A percentile compares a stretch with the other conserved stretches of the same genome.
Conservation (phyloP, 495 filamentous ascomycete species). For the Tuber magnatum region DNA sequence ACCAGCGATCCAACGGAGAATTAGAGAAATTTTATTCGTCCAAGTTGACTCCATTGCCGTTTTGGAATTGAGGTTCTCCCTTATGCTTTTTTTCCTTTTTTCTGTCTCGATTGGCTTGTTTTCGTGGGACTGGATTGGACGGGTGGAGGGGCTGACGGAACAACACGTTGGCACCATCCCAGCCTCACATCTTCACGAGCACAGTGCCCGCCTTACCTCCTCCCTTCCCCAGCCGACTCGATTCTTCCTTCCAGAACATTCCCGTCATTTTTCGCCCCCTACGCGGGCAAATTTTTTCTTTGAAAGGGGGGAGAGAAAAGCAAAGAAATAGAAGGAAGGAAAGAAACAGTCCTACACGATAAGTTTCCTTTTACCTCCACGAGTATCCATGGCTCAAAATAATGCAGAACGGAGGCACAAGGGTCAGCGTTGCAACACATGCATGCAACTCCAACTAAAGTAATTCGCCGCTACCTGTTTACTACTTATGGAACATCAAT, state of each 20-base stretch:
- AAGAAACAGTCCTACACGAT: too few species aligned
- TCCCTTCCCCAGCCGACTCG: not conserved
- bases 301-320: too few species aligned
- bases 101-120: not conserved
- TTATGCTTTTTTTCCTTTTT: conserved; percentile 3
- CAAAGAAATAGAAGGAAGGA: too few species aligned
- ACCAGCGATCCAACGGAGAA: not conserved
- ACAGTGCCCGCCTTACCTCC: not conserved
- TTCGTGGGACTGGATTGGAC: conserved; percentile 2
- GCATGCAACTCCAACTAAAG: too few species aligned
- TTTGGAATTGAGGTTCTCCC: not conserved
- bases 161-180: conserved; percentile 26
- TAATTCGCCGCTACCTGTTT: too few species aligned
- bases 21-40: not conserved
- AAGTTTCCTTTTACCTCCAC: too few species aligned
- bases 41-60: not conserved
- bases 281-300: not conserved
- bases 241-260: conserved; percentile 29
- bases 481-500: too few species aligned
- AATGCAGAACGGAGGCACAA: too few species aligned
- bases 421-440: too few species aligned
- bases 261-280: conserved; percentile 3
- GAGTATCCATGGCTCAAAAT: too few species aligned
- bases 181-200: conserved; percentile 11
- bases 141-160: conserved; percentile 18